Evolutionary conservation across 768 basidiomycete genomes (phyloP).

Genomic region (Coprinopsis marcescibilis): DNA sequence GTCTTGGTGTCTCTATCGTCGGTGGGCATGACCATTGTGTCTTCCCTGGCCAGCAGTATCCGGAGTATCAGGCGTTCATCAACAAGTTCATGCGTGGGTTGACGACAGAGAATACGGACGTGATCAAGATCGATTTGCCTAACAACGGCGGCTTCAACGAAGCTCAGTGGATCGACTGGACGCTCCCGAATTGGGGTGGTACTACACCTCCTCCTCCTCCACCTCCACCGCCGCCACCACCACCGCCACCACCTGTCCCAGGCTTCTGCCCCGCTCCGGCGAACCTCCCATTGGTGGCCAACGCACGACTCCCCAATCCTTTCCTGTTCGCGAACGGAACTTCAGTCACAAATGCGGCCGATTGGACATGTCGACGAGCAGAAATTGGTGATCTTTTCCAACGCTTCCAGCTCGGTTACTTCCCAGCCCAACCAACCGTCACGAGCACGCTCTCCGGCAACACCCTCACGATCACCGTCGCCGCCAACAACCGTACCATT

Average conservation of each 20-base stretch:
- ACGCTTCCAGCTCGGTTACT: conserved; percentile 41
- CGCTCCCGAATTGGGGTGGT: no score
- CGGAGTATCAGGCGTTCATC: conserved; percentile 44
- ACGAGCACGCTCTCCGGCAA: conserved; percentile 36
- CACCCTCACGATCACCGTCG: conserved; percentile 42
- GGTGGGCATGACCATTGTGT: conserved; percentile 46
- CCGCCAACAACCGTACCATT: conserved; percentile 39
- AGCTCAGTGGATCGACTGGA: conserved; percentile 41
- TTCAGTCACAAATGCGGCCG: no score
- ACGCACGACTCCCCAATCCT: no score
- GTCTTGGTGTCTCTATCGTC: conserved; percentile 46
- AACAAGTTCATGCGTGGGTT: conserved; percentile 43
- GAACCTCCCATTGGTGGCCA: no score
- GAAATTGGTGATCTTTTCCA: no score
- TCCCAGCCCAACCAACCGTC: conserved; percentile 42
- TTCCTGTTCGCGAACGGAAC: no score
- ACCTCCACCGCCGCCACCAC: no score
- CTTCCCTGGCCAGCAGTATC: conserved; percentile 39
- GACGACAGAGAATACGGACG: conserved; percentile 38
- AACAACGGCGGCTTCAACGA: conserved; percentile 32
- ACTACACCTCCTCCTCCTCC: conserved; percentile 51
- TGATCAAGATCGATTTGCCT: conserved; percentile 33
- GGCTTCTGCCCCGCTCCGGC: no score
- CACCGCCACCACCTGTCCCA: no score
- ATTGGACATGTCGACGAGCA: no score